phyloP scores from a whole-genome alignment of 768 basidiomycete genomes.

The Calocera viscosa region DNA sequence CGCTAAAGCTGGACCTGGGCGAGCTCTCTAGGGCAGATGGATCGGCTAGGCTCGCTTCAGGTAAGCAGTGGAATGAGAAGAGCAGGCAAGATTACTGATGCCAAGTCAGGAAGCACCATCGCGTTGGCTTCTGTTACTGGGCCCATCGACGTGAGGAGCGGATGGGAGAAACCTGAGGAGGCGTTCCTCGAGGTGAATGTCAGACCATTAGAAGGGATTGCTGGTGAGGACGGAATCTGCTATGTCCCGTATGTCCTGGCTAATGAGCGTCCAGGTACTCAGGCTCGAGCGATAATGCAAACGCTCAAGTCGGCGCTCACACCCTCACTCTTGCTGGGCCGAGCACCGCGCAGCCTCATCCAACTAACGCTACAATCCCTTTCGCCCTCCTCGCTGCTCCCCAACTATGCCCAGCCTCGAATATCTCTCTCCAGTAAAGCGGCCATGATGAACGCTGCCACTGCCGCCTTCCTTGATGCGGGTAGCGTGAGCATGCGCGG shows the following conservation, averaged over 20 bases:
- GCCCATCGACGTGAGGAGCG: background rate
- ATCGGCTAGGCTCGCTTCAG: slow-evolving; percentile 4
- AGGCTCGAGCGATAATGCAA: background rate
- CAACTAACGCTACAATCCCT: background rate
- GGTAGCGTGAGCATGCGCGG: slow-evolving; percentile 7
- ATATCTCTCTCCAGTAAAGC: background rate
- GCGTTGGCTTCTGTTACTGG: background rate
- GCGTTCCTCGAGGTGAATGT: slow-evolving; percentile 5
- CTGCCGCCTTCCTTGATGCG: background rate
- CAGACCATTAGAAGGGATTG: background rate
- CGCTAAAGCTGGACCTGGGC: background rate
- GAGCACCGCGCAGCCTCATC: background rate
- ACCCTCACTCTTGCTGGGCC: background rate
- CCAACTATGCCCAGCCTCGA: background rate
- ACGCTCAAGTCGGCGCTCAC: background rate
- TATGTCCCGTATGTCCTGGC: background rate
- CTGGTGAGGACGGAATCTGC: background rate
- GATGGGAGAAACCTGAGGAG: slow-evolving; percentile 7
- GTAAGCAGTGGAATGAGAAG: background rate
- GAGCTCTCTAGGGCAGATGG: background rate
- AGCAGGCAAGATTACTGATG: background rate
- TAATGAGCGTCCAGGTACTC: background rate
- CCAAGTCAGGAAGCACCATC: background rate
- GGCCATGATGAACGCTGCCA: background rate
- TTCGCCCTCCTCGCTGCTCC: background rate